phyloP scores from a whole-genome alignment of 306 rosid genomes.

The Medicago arabica region DNA sequence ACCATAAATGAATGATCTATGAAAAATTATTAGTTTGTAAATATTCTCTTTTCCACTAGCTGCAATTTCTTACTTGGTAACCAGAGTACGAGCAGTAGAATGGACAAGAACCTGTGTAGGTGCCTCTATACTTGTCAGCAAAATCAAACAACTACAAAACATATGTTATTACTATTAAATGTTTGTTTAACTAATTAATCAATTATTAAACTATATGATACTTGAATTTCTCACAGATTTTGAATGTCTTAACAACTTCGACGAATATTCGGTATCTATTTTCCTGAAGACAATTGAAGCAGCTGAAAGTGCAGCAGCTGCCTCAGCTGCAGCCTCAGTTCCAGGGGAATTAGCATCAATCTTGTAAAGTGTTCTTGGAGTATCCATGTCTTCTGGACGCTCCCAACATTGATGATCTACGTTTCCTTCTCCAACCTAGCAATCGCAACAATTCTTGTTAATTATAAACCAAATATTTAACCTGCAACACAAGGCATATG shows the following conservation, averaged over 20 bases:
- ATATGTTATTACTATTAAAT: background rate
- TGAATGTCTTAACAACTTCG: constrained; percentile 55
- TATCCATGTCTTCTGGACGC: constrained; percentile 96
- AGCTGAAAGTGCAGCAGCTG: constrained; percentile 84
- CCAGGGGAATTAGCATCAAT: constrained; percentile 76
- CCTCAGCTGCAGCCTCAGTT: constrained; percentile 81
- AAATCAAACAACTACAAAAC: constrained; percentile 72
- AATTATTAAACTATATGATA: background rate
- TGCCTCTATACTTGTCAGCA: constrained; percentile 78
- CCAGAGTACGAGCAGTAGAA: constrained; percentile 94
- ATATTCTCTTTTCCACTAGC: background rate
- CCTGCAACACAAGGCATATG: background rate
- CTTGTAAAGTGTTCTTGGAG: constrained; percentile 68
- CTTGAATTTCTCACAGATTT: constrained; percentile 58
- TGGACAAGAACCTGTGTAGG: constrained; percentile 80
- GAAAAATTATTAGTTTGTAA: constrained; percentile 9
- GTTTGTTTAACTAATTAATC: background rate
- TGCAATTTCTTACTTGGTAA: constrained; percentile 59
- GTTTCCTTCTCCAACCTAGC: constrained; percentile 88
- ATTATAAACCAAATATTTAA: background rate
- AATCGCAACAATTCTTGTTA: background rate
- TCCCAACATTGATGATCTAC: constrained; percentile 88
- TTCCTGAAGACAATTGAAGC: constrained; percentile 72
- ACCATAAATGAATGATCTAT: background rate
- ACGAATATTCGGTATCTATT: constrained; percentile 60